Evolutionary conservation across 768 basidiomycete genomes (phyloP).

Genomic region (Lentinus tigrinus): DNA sequence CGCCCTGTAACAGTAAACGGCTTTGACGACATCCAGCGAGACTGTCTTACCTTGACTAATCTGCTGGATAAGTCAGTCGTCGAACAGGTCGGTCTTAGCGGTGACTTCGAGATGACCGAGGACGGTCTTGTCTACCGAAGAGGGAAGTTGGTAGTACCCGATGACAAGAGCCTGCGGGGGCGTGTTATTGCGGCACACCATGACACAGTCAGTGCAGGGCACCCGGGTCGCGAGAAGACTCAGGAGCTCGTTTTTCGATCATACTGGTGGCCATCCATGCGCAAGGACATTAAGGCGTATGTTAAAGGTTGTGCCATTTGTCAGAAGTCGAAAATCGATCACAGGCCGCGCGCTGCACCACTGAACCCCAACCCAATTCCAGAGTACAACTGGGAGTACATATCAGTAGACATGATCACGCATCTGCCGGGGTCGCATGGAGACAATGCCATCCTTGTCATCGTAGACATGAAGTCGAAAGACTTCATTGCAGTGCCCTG

Average conservation of each 20-base stretch:
- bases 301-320: conserved; percentile 29
- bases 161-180: not conserved
- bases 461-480: conserved; percentile 24
- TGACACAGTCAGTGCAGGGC: conserved; percentile 25
- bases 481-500: conserved; percentile 27
- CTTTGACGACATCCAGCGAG: not conserved
- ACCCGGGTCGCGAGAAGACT: conserved; percentile 27
- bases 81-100: not conserved
- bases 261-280: conserved; percentile 33
- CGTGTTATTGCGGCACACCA: conserved; percentile 19
- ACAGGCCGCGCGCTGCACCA: not conserved
- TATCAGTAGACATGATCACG: conserved; percentile 20
- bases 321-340: conserved; percentile 21
- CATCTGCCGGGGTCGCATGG: conserved; percentile 20
- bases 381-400: not conserved
- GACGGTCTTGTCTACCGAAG: not conserved
- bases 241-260: conserved; percentile 20
- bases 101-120: not conserved
- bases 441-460: conserved; percentile 17
- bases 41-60: not conserved
- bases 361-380: conserved; percentile 20
- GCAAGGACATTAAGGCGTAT: conserved; percentile 20
- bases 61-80: not conserved
- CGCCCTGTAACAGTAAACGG: not conserved
- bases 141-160: not conserved